Conservation (phyloP, 1,139 yeast species). For the Debaryomyces psychrophilus region DNA sequence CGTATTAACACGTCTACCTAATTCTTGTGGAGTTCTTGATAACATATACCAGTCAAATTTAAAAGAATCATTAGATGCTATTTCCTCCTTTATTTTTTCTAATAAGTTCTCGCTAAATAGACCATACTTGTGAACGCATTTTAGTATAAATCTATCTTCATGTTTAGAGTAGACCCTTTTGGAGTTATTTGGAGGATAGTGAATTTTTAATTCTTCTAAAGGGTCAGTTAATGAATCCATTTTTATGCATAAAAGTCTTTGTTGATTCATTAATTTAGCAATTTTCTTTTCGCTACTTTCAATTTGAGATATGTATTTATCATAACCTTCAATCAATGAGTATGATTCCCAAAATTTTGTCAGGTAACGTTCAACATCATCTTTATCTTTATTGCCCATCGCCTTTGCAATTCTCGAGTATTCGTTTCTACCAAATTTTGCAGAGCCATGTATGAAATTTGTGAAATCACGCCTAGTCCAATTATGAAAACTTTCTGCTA, state of each 20-base stretch:
- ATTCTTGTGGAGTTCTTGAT: slow-evolving; percentile 82
- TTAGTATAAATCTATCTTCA: slow-evolving; percentile 82
- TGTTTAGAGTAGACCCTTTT: slow-evolving; percentile 79
- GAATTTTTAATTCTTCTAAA: slow-evolving; percentile 70
- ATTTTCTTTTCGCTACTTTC: slow-evolving; percentile 85
- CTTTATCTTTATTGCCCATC: slow-evolving; percentile 66
- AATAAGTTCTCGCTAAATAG: slow-evolving; percentile 68
- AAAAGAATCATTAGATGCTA: slow-evolving; percentile 71
- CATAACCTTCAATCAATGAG: slow-evolving; percentile 78
- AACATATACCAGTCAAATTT: slow-evolving; percentile 87
- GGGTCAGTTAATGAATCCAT: slow-evolving; percentile 70
- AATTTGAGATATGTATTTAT: slow-evolving; percentile 81
- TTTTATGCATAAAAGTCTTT: slow-evolving; percentile 64
- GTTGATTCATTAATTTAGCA: slow-evolving; percentile 65
- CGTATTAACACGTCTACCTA: slow-evolving; percentile 81
- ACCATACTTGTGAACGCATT: slow-evolving; percentile 77
- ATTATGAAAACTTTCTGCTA: slow-evolving; percentile 67
- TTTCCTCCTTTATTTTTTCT: slow-evolving; percentile 78
- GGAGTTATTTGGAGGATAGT: slow-evolving; percentile 92
- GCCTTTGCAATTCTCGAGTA: slow-evolving; percentile 63
- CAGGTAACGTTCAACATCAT: slow-evolving; percentile 71
- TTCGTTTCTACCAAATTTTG: slow-evolving; percentile 74
- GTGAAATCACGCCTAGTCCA: slow-evolving; percentile 93
- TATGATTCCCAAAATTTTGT: slow-evolving; percentile 76
- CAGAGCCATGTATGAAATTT: slow-evolving; percentile 78